These are phyloP conservation scores for Diospyros kaki DNA, from an alignment of 148 eudicot species.

Conservation along the genomic window DNA sequence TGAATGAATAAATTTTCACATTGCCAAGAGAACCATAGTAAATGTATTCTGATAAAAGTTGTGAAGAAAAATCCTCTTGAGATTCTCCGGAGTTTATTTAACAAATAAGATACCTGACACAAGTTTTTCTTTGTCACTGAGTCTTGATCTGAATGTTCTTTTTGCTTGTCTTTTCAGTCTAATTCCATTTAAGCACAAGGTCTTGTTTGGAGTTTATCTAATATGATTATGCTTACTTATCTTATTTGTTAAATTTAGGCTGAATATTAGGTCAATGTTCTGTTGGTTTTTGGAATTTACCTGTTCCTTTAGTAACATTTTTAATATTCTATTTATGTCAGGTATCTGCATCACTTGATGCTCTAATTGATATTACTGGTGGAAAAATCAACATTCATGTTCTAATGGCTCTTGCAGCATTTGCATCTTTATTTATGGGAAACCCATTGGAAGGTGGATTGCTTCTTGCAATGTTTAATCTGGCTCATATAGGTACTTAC, in stretches of 20 bases:
- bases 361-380: slow-evolving; percentile 72
- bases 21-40: background rate
- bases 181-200: background rate
- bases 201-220: background rate
- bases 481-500: slow-evolving; percentile 86
- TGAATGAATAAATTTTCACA: background rate
- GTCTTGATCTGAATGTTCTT: no score
- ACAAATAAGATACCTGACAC: no score
- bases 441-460: slow-evolving; percentile 90
- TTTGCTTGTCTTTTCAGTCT: background rate
- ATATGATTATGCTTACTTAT: background rate
- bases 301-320: slow-evolving; percentile 6
- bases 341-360: slow-evolving; percentile 87
- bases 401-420: slow-evolving; percentile 96
- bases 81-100: no score
- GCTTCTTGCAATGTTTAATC: slow-evolving; percentile 96
- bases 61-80: background rate
- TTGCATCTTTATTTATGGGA: slow-evolving; percentile 93
- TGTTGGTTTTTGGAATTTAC: background rate
- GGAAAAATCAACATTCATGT: slow-evolving; percentile 99
- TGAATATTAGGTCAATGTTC: background rate
- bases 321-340: slow-evolving; percentile 30
- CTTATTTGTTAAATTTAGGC: background rate
- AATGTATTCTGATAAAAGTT: background rate
- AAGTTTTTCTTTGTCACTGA: no score